A percentile compares a stretch with the other conserved stretches of the same genome.
Conservation (phyloP, 768 basidiomycete species). For the Erythrobasidium yunnanense region DNA sequence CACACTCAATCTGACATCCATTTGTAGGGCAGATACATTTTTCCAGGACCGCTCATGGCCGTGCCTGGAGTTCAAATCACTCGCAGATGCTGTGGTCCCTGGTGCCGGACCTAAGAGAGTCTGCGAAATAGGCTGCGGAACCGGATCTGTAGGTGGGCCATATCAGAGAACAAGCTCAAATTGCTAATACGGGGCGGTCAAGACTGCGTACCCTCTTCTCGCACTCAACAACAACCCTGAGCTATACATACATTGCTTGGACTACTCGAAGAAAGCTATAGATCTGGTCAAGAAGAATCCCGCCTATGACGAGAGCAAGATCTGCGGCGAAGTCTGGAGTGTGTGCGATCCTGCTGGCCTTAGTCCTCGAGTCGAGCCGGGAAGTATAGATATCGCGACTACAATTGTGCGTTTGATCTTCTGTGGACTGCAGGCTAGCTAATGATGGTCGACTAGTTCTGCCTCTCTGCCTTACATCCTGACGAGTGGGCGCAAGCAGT, state of each 20-base stretch:
- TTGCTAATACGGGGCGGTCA: background rate
- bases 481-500: conserved; percentile 78
- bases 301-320: conserved; percentile 56
- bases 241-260: conserved; percentile 66
- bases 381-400: conserved; percentile 74
- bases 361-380: conserved; percentile 54
- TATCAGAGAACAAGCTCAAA: background rate
- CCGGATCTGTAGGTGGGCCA: conserved; percentile 47
- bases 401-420: conserved; percentile 48
- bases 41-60: conserved; percentile 95
- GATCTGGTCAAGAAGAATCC: conserved; percentile 77
- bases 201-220: conserved; percentile 52
- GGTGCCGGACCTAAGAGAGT: conserved; percentile 66
- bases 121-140: conserved; percentile 80
- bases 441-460: no score
- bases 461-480: conserved; percentile 84
- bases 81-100: conserved; percentile 57
- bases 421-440: no score
- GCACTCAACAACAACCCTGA: conserved; percentile 69
- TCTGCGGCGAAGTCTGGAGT: conserved; percentile 73
- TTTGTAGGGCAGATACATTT: conserved; percentile 57
- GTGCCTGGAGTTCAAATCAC: conserved; percentile 85
- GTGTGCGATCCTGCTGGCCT: conserved; percentile 51
- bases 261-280: conserved; percentile 80
- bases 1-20: background rate